Evolutionary conservation across 257 asterid genomes (phyloP), one percentile per base, ranked within the genome.

Genomic region (Striga asiatica): DNA sequence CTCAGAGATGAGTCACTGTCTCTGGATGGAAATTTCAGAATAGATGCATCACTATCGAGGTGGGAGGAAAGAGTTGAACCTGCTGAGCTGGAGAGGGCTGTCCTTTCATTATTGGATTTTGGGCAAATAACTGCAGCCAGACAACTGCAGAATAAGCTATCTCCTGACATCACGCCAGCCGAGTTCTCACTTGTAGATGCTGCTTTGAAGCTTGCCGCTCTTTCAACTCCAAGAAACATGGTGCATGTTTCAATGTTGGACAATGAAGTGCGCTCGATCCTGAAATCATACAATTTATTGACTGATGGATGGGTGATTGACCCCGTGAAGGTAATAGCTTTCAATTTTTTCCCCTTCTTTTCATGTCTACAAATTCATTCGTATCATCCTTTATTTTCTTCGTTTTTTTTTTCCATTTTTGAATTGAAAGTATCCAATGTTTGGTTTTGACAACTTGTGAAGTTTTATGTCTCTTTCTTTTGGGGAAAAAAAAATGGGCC

Each of bases 41-140:
- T 82, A 39, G 93, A 79, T 76, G 66, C 93, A 53, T 80, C 93
- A 18, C 66, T 82, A 57, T 79, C 97, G 31, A 84, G 76, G 70
- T 87, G 94, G 94, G 93, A 92, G 78, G 98, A 92, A 77, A 76
- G 94, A 71, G 92, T 89, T 69, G 95, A 81, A 50, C 88, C 92
- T 48, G 85, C 79, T 54, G 98, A 84, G 70, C 75, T 88, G 27
- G 93, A 92, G 67, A 76, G 78, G 62, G 98, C 98, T n/a, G 86
- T 92, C 71, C 94, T 92, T 65, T 84, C 98, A 17, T 71, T 92
- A 64, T 74, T 92, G 80, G 97, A 92, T 71, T 88, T 87, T 68
- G 98, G 98, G 60, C 98, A 87, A 75, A 67, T 71, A 66, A 59
- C 78, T 48, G 97, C 97, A 64, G 94, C 98, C 65, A 72, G 83